Conservation (phyloP, 1,284 basidiomycete species). For the Microbotryum silenes-acaulis region DNA sequence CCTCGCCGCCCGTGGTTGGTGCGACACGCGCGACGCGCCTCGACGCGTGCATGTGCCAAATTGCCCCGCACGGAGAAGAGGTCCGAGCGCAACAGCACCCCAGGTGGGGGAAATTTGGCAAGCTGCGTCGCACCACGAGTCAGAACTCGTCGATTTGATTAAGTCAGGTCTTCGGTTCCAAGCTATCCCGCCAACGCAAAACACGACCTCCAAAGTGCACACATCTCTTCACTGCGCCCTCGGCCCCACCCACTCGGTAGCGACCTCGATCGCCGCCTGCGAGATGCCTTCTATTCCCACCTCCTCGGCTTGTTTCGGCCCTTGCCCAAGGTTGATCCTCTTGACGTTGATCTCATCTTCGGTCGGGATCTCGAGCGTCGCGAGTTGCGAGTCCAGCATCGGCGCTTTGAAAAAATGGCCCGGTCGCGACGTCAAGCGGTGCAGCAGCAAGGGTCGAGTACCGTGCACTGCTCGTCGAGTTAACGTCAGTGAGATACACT, state of each 20-base stretch:
- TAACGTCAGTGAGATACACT: background rate
- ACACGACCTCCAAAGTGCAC: too few relatives aligned
- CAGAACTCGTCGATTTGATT: background rate
- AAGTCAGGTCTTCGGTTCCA: too few relatives aligned
- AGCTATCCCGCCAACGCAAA: too few relatives aligned
- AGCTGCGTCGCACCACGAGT: too few relatives aligned
- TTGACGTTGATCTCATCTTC: constrained; percentile 19
- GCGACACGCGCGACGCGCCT: background rate
- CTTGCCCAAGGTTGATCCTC: constrained; percentile 20
- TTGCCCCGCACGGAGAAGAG: background rate
- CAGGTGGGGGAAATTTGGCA: too few relatives aligned
- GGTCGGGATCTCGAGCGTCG: constrained; percentile 54
- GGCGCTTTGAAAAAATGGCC: constrained; percentile 82
- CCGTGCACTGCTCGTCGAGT: constrained; percentile 51
- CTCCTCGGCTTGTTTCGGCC: constrained; percentile 15
- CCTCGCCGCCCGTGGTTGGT: too few relatives aligned
- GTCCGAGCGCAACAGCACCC: background rate
- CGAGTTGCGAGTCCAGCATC: constrained; percentile 81
- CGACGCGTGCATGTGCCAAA: background rate
- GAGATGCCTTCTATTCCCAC: constrained; percentile 20
- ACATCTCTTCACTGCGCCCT: too few relatives aligned
- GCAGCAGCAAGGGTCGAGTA: constrained; percentile 52
- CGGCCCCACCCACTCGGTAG: background rate
- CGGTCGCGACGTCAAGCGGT: constrained; percentile 62
- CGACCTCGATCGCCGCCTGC: constrained; percentile 1